Evolutionary conservation across 202 grass and related monocot species (phyloP).

Genomic region (Carex arenaria): DNA sequence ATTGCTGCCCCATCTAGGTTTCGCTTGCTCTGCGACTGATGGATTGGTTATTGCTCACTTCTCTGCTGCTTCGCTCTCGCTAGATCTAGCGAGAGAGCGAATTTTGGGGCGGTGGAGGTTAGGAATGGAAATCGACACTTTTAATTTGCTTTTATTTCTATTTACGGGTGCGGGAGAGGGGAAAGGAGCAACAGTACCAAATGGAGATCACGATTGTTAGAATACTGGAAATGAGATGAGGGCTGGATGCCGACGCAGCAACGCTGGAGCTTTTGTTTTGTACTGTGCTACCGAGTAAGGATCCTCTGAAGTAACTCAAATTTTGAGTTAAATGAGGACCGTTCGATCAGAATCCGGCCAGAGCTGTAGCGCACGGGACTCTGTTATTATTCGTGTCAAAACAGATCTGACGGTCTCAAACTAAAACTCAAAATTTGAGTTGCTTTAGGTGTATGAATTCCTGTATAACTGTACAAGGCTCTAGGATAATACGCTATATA

Average conservation of each 20-base stretch:
- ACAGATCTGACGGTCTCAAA: too few relatives aligned
- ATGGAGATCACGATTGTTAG: not conserved
- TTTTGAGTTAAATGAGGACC: too few relatives aligned
- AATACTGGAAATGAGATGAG: not conserved
- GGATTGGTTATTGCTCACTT: not conserved
- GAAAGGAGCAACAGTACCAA: not conserved
- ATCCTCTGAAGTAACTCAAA: too few relatives aligned
- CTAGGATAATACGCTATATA: too few relatives aligned
- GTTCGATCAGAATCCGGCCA: too few relatives aligned
- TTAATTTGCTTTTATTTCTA: not conserved
- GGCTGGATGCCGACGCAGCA: not conserved
- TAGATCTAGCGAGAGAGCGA: conserved; percentile 12
- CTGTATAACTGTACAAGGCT: too few relatives aligned
- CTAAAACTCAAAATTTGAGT: too few relatives aligned
- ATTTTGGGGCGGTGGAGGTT: not conserved
- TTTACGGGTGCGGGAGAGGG: not conserved
- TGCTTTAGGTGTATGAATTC: too few relatives aligned
- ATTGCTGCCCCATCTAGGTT: conserved; percentile 26
- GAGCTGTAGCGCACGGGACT: too few relatives aligned
- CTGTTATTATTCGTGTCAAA: too few relatives aligned
- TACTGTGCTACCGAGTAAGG: too few relatives aligned
- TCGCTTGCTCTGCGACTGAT: not conserved
- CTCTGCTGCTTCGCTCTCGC: not conserved
- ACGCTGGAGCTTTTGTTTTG: not conserved
- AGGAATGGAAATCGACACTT: conserved; percentile 21